Conservation (phyloP, 1,139 yeast genomes). For the Pichia inconspicua region DNA sequence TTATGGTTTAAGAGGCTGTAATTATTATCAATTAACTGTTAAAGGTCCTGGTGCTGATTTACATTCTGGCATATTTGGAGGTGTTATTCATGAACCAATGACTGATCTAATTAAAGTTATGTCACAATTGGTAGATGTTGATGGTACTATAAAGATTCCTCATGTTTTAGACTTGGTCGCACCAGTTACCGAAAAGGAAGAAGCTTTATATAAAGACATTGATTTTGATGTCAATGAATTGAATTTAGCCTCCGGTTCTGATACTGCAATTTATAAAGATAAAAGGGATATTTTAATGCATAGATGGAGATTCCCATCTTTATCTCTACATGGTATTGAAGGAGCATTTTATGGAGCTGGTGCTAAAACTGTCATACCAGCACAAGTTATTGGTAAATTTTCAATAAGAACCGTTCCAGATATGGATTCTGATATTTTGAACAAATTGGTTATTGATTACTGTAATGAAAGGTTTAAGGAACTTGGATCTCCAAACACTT, state of each 20-base stretch:
- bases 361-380: slow-evolving; percentile 97
- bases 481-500: slow-evolving; percentile 68
- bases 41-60: slow-evolving; percentile 95
- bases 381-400: slow-evolving; percentile 88
- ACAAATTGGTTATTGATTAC: slow-evolving; percentile 66
- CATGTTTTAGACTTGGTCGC: slow-evolving; percentile 94
- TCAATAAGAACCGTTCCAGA: slow-evolving; percentile 96
- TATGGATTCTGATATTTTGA: slow-evolving; percentile 74
- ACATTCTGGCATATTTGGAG: slow-evolving; percentile 97
- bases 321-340: slow-evolving; percentile 93
- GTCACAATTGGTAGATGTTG: slow-evolving; percentile 65
- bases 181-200: slow-evolving; percentile 76
- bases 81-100: slow-evolving; percentile 96
- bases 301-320: slow-evolving; percentile 97
- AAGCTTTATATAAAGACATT: slow-evolving; percentile 69
- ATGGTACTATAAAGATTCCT: slow-evolving; percentile 78
- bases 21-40: slow-evolving; percentile 76
- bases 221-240: slow-evolving; percentile 81
- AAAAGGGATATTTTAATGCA: slow-evolving; percentile 88
- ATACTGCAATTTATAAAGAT: slow-evolving; percentile 68
- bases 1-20: slow-evolving; percentile 94
- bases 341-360: slow-evolving; percentile 95
- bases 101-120: slow-evolving; percentile 78
- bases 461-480: slow-evolving; percentile 57
- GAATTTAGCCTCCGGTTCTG: slow-evolving; percentile 81